phyloP scores from a whole-genome alignment of 345 rosid species.

The Ailanthus altissimus region DNA sequence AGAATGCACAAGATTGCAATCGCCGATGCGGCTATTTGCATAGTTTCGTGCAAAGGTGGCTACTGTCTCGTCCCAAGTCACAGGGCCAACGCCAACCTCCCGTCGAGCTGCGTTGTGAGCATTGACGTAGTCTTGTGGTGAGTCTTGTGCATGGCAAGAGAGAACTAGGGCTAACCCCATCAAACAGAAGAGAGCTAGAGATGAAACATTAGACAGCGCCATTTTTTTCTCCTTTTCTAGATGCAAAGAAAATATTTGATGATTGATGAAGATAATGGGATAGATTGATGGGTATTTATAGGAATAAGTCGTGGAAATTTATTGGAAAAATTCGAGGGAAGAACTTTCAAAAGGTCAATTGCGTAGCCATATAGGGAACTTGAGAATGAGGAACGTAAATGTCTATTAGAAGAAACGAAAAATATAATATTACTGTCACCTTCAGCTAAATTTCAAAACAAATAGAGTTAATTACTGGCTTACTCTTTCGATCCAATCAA shows the following conservation, averaged over 20 bases:
- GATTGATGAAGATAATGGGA: background rate
- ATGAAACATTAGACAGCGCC: constrained; percentile 1
- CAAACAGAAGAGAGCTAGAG: constrained; percentile 2
- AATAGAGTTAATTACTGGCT: too few species aligned
- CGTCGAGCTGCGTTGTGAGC: constrained; percentile 58
- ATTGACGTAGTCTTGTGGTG: constrained; percentile 39
- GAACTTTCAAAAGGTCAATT: background rate
- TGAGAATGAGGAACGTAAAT: background rate
- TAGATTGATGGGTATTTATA: background rate
- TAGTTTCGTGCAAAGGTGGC: constrained; percentile 50
- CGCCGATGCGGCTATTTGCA: constrained; percentile 29
- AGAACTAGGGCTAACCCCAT: background rate
- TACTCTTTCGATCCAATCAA: too few species aligned
- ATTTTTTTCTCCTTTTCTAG: background rate
- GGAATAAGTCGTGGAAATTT: background rate
- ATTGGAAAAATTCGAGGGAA: background rate
- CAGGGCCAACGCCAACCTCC: constrained; percentile 36
- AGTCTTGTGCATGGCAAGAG: constrained; percentile 28
- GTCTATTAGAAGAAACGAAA: background rate
- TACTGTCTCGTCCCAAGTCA: constrained; percentile 47
- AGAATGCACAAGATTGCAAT: constrained; percentile 57
- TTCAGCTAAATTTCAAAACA: too few species aligned
- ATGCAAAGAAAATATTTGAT: background rate
- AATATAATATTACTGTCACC: too few species aligned
- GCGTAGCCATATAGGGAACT: background rate